Conservation (phyloP, 768 basidiomycete species). For the Termitomyces sp. region DNA sequence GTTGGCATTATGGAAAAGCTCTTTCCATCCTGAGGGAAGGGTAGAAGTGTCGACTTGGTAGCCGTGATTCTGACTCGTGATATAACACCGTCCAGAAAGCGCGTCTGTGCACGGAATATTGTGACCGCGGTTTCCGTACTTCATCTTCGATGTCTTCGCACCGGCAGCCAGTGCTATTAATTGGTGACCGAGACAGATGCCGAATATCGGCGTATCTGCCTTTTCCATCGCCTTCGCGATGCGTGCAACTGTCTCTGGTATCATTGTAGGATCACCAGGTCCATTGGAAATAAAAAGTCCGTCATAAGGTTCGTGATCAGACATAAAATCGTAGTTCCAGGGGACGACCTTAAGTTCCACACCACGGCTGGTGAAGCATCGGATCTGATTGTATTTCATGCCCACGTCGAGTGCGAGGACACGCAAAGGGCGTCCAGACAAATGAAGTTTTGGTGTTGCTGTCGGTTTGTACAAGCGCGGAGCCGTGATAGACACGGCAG, state of each 20-base stretch:
- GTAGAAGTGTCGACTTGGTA: constrained; percentile 85
- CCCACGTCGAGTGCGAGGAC: constrained; percentile 93
- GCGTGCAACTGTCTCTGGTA: constrained; percentile 62
- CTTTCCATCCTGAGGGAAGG: constrained; percentile 83
- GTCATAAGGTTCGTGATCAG: constrained; percentile 78
- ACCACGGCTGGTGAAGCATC: constrained; percentile 90
- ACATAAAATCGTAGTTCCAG: constrained; percentile 90
- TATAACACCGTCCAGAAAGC: constrained; percentile 93
- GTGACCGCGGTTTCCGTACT: constrained; percentile 98
- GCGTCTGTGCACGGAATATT: constrained; percentile 97
- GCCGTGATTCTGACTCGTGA: constrained; percentile 99
- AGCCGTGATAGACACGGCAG: constrained; percentile 69
- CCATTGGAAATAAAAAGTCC: constrained; percentile 98
- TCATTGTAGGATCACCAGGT: constrained; percentile 91
- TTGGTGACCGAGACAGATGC: constrained; percentile 98
- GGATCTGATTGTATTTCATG: constrained; percentile 99
- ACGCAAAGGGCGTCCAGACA: constrained; percentile 74
- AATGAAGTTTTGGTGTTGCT: constrained; percentile 53
- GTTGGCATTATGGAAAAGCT: constrained; percentile 94
- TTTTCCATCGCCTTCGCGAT: constrained; percentile 64
- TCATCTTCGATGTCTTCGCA: constrained; percentile 96
- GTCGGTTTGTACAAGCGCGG: constrained; percentile 68
- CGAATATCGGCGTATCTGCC: constrained; percentile 86
- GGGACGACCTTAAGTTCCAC: constrained; percentile 96
- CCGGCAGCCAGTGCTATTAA: constrained; percentile 92